phyloP scores from a whole-genome alignment of 2,329 filamentous ascomycete genomes.

The Orbilia ellipsospora region DNA sequence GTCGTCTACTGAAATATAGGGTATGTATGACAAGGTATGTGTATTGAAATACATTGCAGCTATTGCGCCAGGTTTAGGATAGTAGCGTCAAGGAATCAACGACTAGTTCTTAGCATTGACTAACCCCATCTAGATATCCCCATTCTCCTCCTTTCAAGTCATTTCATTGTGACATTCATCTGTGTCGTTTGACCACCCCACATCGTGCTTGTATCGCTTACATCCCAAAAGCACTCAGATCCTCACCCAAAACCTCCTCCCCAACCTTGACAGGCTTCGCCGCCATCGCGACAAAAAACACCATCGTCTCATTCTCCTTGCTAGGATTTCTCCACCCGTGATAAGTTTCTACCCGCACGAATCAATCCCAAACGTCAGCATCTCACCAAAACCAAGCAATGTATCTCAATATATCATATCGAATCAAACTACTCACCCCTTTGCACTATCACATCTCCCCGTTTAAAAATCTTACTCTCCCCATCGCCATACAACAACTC shows the following conservation, averaged over 20 bases:
- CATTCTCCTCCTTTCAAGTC: too few species aligned
- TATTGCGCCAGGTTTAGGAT: too few species aligned
- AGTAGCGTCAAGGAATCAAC: too few species aligned
- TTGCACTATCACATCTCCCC: slow-evolving; percentile 70
- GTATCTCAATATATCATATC: background rate
- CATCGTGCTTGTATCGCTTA: slow-evolving; percentile 4
- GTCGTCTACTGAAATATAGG: too few species aligned
- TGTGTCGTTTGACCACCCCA: background rate
- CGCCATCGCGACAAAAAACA: slow-evolving; percentile 47
- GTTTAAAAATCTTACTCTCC: slow-evolving; percentile 63
- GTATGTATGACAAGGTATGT: too few species aligned
- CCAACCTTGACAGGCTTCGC: slow-evolving; percentile 44
- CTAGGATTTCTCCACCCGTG: slow-evolving; percentile 52
- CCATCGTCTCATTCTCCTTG: slow-evolving; percentile 44
- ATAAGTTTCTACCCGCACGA: slow-evolving; percentile 18
- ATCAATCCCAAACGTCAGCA: background rate
- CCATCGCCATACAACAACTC: slow-evolving; percentile 67
- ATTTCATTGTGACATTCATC: too few species aligned
- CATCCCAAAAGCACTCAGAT: slow-evolving; percentile 38
- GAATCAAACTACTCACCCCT: slow-evolving; percentile 61
- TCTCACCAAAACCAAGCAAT: background rate
- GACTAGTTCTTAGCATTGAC: too few species aligned
- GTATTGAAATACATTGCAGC: too few species aligned
- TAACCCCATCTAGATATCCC: too few species aligned
- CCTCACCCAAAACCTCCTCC: slow-evolving; percentile 33